Evolutionary conservation across 768 basidiomycete genomes (phyloP).

Genomic region (Amanita polypyramis): DNA sequence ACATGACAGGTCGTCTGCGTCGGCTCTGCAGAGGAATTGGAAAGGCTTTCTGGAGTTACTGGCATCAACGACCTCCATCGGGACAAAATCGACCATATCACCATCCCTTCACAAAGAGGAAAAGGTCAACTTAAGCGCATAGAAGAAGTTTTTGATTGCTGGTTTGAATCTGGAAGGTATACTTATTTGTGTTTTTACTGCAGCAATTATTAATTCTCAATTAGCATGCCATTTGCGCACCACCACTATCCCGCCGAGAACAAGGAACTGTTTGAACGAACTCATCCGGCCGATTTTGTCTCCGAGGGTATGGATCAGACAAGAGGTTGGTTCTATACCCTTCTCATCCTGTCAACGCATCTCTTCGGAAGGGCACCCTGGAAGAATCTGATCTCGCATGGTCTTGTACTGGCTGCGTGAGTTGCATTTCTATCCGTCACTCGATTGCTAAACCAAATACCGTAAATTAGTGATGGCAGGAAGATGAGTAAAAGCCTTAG

Average conservation of each 20-base stretch:
- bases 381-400: conserved; percentile 96
- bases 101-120: conserved; percentile 85
- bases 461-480: conserved; percentile 76
- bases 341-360: conserved; percentile 93
- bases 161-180: conserved; percentile 99
- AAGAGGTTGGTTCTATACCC: conserved; percentile 98
- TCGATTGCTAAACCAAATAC: conserved; percentile 3
- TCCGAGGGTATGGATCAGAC: conserved; percentile 99
- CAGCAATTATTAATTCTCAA: background rate
- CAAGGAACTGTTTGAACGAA: conserved; percentile 71
- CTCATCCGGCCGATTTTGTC: conserved; percentile 93
- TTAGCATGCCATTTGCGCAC: conserved; percentile 97
- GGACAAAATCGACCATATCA: conserved; percentile 92
- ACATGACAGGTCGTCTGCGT: conserved; percentile 63
- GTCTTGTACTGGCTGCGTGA: conserved; percentile 89
- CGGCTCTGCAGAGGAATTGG: conserved; percentile 82
- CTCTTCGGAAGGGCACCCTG: conserved; percentile 90
- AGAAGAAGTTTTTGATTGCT: conserved; percentile 99
- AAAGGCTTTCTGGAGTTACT: conserved; percentile 71
- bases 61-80: conserved; percentile 88
- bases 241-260: conserved; percentile 98
- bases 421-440: conserved; percentile 19
- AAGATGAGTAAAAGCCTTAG: conserved; percentile 98
- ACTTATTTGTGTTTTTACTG: conserved; percentile 12
- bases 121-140: conserved; percentile 80